Conservation (phyloP, 306 rosid species). For the Carpinus fangiana region DNA sequence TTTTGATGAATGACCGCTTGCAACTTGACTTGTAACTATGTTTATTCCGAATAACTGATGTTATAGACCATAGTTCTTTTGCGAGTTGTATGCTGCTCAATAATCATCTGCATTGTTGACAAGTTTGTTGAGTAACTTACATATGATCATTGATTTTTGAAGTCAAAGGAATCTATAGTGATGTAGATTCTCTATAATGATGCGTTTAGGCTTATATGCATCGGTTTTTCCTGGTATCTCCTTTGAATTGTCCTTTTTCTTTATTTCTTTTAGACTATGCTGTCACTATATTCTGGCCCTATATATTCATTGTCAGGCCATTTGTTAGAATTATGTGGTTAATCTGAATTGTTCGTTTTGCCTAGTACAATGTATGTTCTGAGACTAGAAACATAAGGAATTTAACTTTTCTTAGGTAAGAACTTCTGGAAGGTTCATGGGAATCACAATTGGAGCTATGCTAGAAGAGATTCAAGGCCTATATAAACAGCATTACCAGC, state of each 20-base stretch:
- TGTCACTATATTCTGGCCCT: background rate
- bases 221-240: background rate
- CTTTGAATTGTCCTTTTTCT: background rate
- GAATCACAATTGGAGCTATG: conserved; percentile 93
- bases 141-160: conserved; percentile 5
- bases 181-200: background rate
- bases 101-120: background rate
- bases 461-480: conserved; percentile 95
- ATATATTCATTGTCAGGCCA: background rate
- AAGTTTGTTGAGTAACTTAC: background rate
- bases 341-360: background rate
- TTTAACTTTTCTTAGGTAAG: conserved; percentile 72
- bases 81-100: conserved; percentile 14
- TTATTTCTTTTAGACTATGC: background rate
- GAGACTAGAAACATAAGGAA: conserved; percentile 9
- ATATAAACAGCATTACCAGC: conserved; percentile 89
- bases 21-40: conserved; percentile 7
- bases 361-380: background rate
- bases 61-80: conserved; percentile 27
- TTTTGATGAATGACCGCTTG: no score
- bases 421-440: conserved; percentile 98
- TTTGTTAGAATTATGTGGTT: background rate
- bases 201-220: background rate
- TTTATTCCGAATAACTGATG: conserved; percentile 9
- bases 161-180: conserved; percentile 2